Conservation (phyloP, 179 eudicot species). For the Silene vulgaris region DNA sequence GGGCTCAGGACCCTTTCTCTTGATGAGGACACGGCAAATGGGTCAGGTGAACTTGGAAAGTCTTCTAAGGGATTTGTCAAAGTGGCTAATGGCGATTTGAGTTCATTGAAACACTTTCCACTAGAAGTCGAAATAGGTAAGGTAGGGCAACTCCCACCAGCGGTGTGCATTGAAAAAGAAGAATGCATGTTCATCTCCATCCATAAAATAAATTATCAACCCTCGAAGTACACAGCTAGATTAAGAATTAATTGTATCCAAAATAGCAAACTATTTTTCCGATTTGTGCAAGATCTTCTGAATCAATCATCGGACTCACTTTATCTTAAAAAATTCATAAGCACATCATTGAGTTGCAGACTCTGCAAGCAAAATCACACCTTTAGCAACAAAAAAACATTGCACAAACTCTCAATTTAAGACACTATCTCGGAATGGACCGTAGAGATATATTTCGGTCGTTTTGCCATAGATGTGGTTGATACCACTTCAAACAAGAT, state of each 20-base stretch:
- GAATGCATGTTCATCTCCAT: constrained; percentile 45
- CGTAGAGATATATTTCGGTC: no score
- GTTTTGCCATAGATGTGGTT: no score
- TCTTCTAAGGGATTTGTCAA: constrained; percentile 31
- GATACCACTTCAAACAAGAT: no score
- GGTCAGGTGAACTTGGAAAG: constrained; percentile 31
- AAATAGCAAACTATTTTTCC: background rate
- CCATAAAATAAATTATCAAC: constrained; percentile 28
- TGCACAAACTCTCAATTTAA: no score
- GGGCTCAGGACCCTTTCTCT: constrained; percentile 23
- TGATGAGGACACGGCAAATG: constrained; percentile 25
- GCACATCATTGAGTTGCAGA: constrained; percentile 13
- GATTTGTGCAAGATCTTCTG: background rate
- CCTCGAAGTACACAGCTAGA: constrained; percentile 12
- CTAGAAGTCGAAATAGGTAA: constrained; percentile 32
- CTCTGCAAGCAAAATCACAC: constrained; percentile 24
- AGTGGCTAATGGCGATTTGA: constrained; percentile 28
- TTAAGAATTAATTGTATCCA: constrained; percentile 1
- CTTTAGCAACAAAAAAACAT: no score
- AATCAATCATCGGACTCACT: constrained; percentile 24
- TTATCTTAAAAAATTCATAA: background rate
- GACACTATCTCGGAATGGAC: no score
- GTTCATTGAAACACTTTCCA: constrained; percentile 34
- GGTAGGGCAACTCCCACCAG: constrained; percentile 30
- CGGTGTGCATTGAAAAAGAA: constrained; percentile 32